Evolutionary conservation across 768 basidiomycete species (phyloP).

Genomic region (Suillus ampliporus): DNA sequence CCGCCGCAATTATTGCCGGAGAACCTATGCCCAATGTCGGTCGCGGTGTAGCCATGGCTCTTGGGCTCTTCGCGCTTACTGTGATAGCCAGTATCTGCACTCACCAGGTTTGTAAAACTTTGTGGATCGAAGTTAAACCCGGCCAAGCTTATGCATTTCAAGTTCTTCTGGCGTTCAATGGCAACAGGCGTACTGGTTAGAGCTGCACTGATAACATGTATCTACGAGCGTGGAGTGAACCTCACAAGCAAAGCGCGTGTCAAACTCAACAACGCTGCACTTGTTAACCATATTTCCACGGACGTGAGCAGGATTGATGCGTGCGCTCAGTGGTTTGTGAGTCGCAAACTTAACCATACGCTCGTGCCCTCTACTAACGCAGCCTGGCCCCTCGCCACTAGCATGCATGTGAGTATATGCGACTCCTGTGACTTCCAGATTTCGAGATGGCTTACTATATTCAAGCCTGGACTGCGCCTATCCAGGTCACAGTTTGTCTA

Average conservation of each 20-base stretch:
- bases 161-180: conserved; percentile 79
- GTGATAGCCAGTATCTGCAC: conserved; percentile 59
- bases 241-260: conserved; percentile 71
- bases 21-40: conserved; percentile 48
- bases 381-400: conserved; percentile 19
- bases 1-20: conserved; percentile 44
- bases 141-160: not conserved
- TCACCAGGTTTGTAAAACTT: conserved; percentile 55
- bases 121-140: not conserved
- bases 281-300: conserved; percentile 66
- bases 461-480: conserved; percentile 69
- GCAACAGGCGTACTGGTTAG: conserved; percentile 67
- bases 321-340: conserved; percentile 75
- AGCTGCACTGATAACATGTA: conserved; percentile 67
- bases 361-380: not conserved
- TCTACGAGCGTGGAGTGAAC: conserved; percentile 34
- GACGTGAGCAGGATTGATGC: conserved; percentile 69
- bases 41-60: conserved; percentile 61
- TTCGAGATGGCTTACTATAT: conserved; percentile 4
- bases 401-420: conserved; percentile 44
- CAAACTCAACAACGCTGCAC: conserved; percentile 60
- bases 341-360: conserved; percentile 27
- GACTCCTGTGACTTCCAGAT: not conserved
- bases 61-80: conserved; percentile 56
- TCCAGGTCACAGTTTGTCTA: conserved; percentile 64